These are phyloP conservation scores for Mortierella antarctica DNA, from an alignment of 192 early-diverging fungal species.

Conservation along the genomic window DNA sequence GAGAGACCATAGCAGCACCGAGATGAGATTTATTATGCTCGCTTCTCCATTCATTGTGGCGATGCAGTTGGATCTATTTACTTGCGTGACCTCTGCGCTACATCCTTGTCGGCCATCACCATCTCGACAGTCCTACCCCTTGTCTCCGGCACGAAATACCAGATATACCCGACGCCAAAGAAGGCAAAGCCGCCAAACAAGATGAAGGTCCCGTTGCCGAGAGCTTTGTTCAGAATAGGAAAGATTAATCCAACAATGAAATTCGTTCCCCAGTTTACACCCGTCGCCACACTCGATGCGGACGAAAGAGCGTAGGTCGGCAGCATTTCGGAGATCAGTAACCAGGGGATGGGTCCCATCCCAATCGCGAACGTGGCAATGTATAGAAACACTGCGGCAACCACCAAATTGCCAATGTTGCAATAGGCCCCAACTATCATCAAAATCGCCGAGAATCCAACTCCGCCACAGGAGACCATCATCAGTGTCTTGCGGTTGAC, in stretches of 20 bases:
- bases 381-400: slow-evolving; percentile 78
- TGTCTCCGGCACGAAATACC: slow-evolving; percentile 83
- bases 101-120: slow-evolving; percentile 44
- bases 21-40: too few relatives aligned
- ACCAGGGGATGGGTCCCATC: slow-evolving; percentile 84
- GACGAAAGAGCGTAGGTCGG: slow-evolving; percentile 79
- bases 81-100: neutral
- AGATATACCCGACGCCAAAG: slow-evolving; percentile 71
- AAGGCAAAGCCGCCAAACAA: slow-evolving; percentile 76
- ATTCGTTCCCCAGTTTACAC: slow-evolving; percentile 73
- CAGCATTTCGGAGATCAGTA: slow-evolving; percentile 79
- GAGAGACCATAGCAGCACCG: too few relatives aligned
- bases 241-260: slow-evolving; percentile 58
- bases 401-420: slow-evolving; percentile 60
- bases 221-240: slow-evolving; percentile 45
- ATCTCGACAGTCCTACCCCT: slow-evolving; percentile 72
- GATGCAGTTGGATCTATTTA: neutral
- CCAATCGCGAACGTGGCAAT: slow-evolving; percentile 82
- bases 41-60: too few relatives aligned
- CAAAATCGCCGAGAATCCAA: slow-evolving; percentile 68
- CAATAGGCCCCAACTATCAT: slow-evolving; percentile 68
- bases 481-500: slow-evolving; percentile 73
- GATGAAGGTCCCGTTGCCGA: slow-evolving; percentile 60
- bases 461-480: slow-evolving; percentile 68
- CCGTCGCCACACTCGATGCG: slow-evolving; percentile 76